phyloP scores from a whole-genome alignment of 1,284 basidiomycete species.

The Papiliotrema laurentii region DNA sequence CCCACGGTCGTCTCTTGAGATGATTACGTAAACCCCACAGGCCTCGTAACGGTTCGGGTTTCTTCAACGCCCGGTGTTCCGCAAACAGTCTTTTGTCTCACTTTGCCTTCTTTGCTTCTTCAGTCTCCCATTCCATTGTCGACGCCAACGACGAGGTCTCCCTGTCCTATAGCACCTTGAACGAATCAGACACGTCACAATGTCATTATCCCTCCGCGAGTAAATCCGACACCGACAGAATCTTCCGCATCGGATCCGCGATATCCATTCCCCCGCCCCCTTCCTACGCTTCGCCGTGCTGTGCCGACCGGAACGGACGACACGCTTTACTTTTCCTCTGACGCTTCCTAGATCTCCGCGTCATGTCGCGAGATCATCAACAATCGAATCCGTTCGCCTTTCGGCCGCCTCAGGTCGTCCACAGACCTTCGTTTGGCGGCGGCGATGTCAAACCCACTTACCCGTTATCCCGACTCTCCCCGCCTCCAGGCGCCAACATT shows the following conservation, averaged over 20 bases:
- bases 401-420: background rate
- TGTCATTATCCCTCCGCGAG: background rate
- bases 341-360: background rate
- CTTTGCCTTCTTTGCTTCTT: too few species aligned
- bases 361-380: background rate
- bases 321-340: background rate
- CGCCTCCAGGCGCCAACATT: constrained; percentile 17
- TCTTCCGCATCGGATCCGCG: background rate
- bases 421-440: background rate
- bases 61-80: too few species aligned
- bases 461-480: constrained; percentile 31
- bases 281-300: background rate
- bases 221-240: background rate
- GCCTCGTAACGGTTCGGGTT: too few species aligned
- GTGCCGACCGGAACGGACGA: background rate
- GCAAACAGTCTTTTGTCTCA: too few species aligned
- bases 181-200: background rate
- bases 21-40: too few species aligned
- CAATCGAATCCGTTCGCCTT: background rate
- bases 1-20: too few species aligned
- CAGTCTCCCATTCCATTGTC: too few species aligned
- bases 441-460: background rate
- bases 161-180: too few species aligned
- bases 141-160: too few species aligned
- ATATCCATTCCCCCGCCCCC: background rate